These are phyloP conservation scores for Serendipita sp. DNA, from an alignment of 768 basidiomycete genomes.

Conservation along the genomic window DNA sequence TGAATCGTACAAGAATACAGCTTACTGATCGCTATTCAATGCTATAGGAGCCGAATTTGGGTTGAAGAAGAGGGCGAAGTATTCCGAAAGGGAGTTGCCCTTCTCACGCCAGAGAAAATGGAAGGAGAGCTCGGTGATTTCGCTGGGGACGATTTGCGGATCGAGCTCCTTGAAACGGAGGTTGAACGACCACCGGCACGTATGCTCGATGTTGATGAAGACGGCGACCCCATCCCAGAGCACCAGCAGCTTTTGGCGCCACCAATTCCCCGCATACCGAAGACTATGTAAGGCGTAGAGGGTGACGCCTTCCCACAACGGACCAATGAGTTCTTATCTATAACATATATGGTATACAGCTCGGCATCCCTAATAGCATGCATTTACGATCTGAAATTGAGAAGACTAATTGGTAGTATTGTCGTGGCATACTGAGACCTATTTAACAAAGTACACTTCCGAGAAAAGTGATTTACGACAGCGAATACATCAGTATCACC, in stretches of 20 bases:
- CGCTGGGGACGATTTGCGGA: constrained; percentile 71
- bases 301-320: neutral
- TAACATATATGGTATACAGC: neutral
- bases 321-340: neutral
- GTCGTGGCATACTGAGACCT: neutral
- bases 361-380: neutral
- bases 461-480: neutral
- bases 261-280: neutral
- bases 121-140: constrained; percentile 51
- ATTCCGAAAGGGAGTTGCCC: constrained; percentile 73
- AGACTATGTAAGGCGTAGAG: neutral
- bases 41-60: constrained; percentile 52
- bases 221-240: constrained; percentile 19
- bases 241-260: neutral
- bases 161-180: constrained; percentile 69
- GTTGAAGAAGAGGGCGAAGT: constrained; percentile 94
- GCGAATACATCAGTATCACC: neutral
- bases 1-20: no score
- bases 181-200: constrained; percentile 73
- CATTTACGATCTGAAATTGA: neutral
- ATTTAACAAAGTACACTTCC: neutral
- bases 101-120: constrained; percentile 73
- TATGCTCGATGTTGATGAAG: constrained; percentile 30
- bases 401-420: neutral
- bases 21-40: constrained; percentile 5